Evolutionary conservation across 78 protist genomes (phyloP), one percentile per base, ranked within the genome.

Genomic region (Dictyostelium firmibasis): DNA sequence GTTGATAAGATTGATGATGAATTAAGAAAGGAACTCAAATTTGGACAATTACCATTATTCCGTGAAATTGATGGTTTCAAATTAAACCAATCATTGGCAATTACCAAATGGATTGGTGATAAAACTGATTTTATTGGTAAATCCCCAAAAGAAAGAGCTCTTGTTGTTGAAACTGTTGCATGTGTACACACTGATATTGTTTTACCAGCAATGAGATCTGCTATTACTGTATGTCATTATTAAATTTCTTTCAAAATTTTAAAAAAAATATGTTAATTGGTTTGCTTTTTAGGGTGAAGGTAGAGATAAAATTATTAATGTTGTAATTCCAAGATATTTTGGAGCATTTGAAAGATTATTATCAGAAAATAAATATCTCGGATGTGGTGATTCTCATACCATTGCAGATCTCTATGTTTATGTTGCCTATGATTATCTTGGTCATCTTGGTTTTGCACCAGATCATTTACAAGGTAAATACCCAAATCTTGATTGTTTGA

Each of bases 1-100:
- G 84, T 79, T 44, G 84, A 38, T 23, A 72, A 27, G 8, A 72
- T 72, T 33, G 44, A 72, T 33, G 79, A 72, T 16, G 44, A 72
- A 33, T 72, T 72, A 6, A 72, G 44, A 72, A 79, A 25, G 18
- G 36, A 38, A 9, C 33, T 44, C 16, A 38, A 33, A 79, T 79
- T 79, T 79, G 84, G 23, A 16, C 92, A 85, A 57, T 20, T 85
- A 6, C 92, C 92, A 85, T 74, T 50, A 36, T 85, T 38, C 31
- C 44, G 35, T 13, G 83, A 74, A n/a, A 69, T 7, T 1, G 78
- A 85, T 50, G 60, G 69, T 44, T 69, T 75, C 44, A 44, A 47
- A 20, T 53, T 85, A 11, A 41, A 79, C 6, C 83, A 85, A 74
- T 74, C 92, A 70, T 25, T 43, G 9, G 50, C 83, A 10, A 85